A percentile compares a stretch with the other conserved stretches of the same genome.
Conservation (phyloP, 2,329 filamentous ascomycete species). For the Penicillium digitatum region DNA sequence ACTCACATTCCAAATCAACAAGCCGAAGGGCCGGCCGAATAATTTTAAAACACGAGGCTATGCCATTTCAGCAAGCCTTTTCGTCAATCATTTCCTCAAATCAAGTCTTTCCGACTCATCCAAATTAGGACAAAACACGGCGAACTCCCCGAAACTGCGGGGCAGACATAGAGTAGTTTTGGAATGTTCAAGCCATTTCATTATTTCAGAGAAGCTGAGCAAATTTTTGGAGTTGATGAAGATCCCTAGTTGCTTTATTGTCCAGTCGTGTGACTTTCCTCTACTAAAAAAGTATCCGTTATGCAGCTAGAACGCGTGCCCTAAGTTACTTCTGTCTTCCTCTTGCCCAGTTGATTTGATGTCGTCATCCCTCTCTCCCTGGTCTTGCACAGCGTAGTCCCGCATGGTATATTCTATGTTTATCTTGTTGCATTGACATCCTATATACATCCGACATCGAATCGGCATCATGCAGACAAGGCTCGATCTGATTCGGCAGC, state of each 20-base stretch:
- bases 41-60: not conserved
- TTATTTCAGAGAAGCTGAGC: not conserved
- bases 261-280: not conserved
- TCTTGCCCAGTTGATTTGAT: not conserved
- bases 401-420: not conserved
- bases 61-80: not conserved
- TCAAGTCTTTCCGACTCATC: not conserved
- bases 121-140: not conserved
- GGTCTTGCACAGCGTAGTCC: not conserved
- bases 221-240: not conserved
- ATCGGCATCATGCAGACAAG: constrained; percentile 10
- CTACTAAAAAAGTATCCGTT: not conserved
- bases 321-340: not conserved
- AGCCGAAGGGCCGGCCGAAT: not conserved
- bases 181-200: not conserved
- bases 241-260: not conserved
- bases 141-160: not conserved
- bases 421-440: not conserved
- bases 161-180: not conserved
- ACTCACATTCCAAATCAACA: not conserved
- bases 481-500: constrained; percentile 11
- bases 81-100: constrained; percentile 1
- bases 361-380: not conserved
- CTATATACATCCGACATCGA: constrained; percentile 14
- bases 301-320: not conserved